Evolutionary conservation across 2,329 filamentous ascomycete species (phyloP).

Genomic region (Fusarium euwallaceae): DNA sequence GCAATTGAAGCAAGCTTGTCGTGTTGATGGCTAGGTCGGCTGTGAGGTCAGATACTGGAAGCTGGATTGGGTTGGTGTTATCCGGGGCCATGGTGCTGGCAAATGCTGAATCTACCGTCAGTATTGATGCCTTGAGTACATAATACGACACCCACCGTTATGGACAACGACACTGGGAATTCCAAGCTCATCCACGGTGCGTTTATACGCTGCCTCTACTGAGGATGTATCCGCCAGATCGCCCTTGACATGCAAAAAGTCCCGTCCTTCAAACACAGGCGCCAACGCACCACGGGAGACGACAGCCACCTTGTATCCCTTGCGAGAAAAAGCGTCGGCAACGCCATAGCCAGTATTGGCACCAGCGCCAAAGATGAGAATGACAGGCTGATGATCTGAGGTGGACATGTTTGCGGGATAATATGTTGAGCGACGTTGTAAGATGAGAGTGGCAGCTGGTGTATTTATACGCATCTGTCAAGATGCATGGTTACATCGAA

Average conservation of each 20-base stretch:
- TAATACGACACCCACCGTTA: not conserved
- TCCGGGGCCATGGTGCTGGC: not conserved
- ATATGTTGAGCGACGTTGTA: not conserved
- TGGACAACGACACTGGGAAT: not conserved
- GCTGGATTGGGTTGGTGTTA: not conserved
- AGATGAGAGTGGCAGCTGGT: too few species aligned
- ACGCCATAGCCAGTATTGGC: slow-evolving; percentile 21
- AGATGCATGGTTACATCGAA: not conserved
- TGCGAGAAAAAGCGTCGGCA: slow-evolving; percentile 11
- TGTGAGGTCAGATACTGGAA: not conserved
- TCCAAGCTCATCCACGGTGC: not conserved
- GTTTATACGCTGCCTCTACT: not conserved
- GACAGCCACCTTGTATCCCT: slow-evolving; percentile 20
- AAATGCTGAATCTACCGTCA: not conserved
- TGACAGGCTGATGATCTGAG: not conserved
- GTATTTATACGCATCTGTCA: not conserved
- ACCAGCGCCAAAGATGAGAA: slow-evolving; percentile 24
- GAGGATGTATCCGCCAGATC: not conserved
- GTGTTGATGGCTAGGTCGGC: not conserved
- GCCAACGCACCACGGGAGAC: not conserved
- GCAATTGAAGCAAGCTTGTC: not conserved
- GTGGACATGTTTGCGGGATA: not conserved
- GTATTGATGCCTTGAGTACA: too few species aligned
- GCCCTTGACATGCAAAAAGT: not conserved
- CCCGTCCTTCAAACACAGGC: not conserved